A percentile compares a stretch with the other conserved stretches of the same genome.
phyloP scores from a whole-genome alignment of 805 yeast species.

The Candida endomychidarum region DNA sequence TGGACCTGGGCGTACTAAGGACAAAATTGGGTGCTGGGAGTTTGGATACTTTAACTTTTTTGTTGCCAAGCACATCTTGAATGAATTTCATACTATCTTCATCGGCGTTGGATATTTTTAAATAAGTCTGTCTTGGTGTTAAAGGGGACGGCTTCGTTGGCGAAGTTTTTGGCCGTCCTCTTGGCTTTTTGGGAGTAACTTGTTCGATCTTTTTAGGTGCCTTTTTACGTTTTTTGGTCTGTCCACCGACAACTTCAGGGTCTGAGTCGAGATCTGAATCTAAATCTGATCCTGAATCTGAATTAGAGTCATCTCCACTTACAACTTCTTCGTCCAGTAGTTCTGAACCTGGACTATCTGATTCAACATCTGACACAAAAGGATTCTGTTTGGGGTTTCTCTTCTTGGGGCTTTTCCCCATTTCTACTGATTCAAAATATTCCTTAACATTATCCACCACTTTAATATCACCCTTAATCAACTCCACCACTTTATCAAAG shows the following conservation, averaged over 20 bases:
- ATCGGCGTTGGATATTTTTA: background rate
- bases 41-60: background rate
- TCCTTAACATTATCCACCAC: too few relatives aligned
- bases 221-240: too few relatives aligned
- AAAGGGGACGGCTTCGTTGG: background rate
- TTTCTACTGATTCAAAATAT: too few relatives aligned
- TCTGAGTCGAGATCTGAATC: too few relatives aligned
- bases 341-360: too few relatives aligned
- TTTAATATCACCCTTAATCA: too few relatives aligned
- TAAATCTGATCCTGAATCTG: background rate
- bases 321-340: background rate
- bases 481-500: background rate
- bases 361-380: background rate
- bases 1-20: background rate
- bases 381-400: background rate
- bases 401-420: background rate
- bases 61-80: conserved; percentile 5
- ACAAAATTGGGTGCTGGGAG: conserved; percentile 6
- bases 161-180: background rate
- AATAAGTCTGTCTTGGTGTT: background rate
- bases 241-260: too few relatives aligned
- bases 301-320: background rate
- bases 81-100: conserved; percentile 4
- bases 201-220: background rate
- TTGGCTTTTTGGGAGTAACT: background rate